Evolutionary conservation across 2,329 filamentous ascomycete species (phyloP).

Genomic region (Mycosphaerelloides madeirae): DNA sequence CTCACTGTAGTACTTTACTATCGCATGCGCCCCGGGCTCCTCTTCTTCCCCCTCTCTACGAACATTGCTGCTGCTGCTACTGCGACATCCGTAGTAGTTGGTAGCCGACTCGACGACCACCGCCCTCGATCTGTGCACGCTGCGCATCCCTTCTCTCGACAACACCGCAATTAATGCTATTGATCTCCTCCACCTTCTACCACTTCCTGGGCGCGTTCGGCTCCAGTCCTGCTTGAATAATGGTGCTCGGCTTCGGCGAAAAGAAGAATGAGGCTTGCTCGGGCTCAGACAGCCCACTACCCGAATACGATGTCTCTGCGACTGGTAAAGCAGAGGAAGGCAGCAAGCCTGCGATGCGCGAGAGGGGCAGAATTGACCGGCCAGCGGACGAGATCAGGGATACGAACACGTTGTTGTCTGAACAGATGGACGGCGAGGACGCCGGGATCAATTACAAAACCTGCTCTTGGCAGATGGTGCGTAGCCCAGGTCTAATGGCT

Average conservation of each 20-base stretch:
- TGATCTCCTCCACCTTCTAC: slow-evolving; percentile 12
- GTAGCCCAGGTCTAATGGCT: too few species aligned
- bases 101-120: too few species aligned
- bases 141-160: too few species aligned
- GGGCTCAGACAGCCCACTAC: neutral
- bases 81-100: neutral
- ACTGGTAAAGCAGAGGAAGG: slow-evolving; percentile 31
- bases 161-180: slow-evolving; percentile 12
- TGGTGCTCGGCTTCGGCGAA: neutral
- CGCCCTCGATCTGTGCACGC: neutral
- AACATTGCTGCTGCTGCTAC: too few species aligned
- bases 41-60: neutral
- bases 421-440: slow-evolving; percentile 72
- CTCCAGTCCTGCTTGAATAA: slow-evolving; percentile 9
- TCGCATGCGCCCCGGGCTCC: too few species aligned
- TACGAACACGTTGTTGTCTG: slow-evolving; percentile 46
- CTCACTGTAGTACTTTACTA: too few species aligned
- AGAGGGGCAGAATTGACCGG: slow-evolving; percentile 40
- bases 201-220: slow-evolving; percentile 14
- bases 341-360: slow-evolving; percentile 25
- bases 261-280: neutral
- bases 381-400: slow-evolving; percentile 37
- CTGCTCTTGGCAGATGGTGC: slow-evolving; percentile 85
- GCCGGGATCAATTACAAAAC: slow-evolving; percentile 82
- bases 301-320: slow-evolving; percentile 5